Percentiles rank a stretch among this genome's conserved stretches.
phyloP scores from a whole-genome alignment of 1,284 basidiomycete species.

The Laetiporus sulphureus region DNA sequence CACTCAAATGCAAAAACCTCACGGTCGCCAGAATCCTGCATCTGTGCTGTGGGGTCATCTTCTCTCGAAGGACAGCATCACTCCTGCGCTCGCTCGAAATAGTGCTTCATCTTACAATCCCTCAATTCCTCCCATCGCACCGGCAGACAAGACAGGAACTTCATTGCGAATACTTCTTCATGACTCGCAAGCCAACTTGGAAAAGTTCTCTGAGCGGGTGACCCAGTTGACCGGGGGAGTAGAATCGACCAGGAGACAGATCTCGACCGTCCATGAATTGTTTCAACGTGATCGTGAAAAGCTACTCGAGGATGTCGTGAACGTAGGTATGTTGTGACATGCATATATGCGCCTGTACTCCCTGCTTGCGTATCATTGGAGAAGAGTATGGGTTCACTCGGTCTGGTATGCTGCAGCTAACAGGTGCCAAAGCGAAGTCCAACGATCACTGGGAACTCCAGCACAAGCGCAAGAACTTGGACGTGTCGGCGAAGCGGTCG shows the following conservation, averaged over 20 bases:
- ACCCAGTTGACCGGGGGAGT: conserved; percentile 26
- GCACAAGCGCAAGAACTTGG: conserved; percentile 41
- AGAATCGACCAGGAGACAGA: conserved; percentile 24
- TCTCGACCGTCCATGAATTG: conserved; percentile 20
- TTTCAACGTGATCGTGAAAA: conserved; percentile 26
- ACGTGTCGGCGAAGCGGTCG: conserved; percentile 33
- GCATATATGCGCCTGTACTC: too few species aligned
- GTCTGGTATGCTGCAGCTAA: conserved; percentile 50
- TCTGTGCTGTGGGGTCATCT: conserved; percentile 28
- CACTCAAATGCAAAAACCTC: background rate
- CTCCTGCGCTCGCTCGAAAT: conserved; percentile 6
- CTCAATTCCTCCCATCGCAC: conserved; percentile 33
- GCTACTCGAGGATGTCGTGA: conserved; percentile 22
- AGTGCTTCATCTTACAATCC: background rate
- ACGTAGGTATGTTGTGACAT: conserved; percentile 27
- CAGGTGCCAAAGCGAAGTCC: conserved; percentile 52
- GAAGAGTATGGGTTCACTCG: too few species aligned
- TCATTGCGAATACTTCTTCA: conserved; percentile 63
- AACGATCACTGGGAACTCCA: conserved; percentile 47
- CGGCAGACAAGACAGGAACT: conserved; percentile 54
- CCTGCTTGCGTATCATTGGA: too few species aligned
- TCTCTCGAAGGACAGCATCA: conserved; percentile 9
- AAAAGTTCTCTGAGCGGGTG: conserved; percentile 48
- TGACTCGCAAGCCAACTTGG: conserved; percentile 59
- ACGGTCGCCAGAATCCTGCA: conserved; percentile 2